Evolutionary conservation across 352 stramenopile genomes (phyloP).

Genomic region (Hyaloperonospora brassicae): DNA sequence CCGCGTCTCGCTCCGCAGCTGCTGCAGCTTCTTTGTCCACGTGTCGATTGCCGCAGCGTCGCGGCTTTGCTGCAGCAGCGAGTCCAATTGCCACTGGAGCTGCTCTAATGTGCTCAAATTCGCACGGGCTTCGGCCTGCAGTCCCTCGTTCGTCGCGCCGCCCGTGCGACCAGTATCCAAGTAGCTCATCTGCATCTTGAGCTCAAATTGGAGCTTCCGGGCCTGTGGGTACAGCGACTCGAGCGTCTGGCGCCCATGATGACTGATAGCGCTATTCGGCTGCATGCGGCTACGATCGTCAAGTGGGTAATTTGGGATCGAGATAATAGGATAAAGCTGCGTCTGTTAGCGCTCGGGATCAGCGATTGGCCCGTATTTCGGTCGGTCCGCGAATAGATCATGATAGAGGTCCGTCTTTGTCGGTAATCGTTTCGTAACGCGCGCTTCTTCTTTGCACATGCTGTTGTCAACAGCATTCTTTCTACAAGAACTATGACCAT

Average conservation of each 20-base stretch:
- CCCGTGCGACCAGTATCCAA: slow-evolving; percentile 54
- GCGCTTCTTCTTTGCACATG: too few relatives aligned
- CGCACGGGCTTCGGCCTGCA: slow-evolving; percentile 56
- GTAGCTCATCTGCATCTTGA: slow-evolving; percentile 87
- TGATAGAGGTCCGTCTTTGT: too few relatives aligned
- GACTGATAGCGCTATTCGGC: too few relatives aligned
- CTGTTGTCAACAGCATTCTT: too few relatives aligned
- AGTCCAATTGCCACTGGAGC: slow-evolving; percentile 77
- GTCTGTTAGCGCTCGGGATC: too few relatives aligned
- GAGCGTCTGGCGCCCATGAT: slow-evolving; percentile 27
- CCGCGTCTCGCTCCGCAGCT: slow-evolving; percentile 66
- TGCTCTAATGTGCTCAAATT: slow-evolving; percentile 71
- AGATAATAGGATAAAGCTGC: too few relatives aligned
- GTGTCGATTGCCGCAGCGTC: slow-evolving; percentile 51
- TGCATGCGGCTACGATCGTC: too few relatives aligned
- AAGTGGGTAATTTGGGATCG: too few relatives aligned
- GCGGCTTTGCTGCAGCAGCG: slow-evolving; percentile 54
- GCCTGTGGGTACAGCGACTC: slow-evolving; percentile 73
- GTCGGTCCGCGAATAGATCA: too few relatives aligned
- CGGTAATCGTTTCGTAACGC: too few relatives aligned
- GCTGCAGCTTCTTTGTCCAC: slow-evolving; percentile 75
- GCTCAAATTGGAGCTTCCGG: slow-evolving; percentile 80
- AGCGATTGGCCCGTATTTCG: too few relatives aligned
- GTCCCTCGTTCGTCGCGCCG: slow-evolving; percentile 43
- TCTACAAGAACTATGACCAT: too few relatives aligned